phyloP scores from a whole-genome alignment of 202 grass and related monocot genomes.

The Panicum hallii region DNA sequence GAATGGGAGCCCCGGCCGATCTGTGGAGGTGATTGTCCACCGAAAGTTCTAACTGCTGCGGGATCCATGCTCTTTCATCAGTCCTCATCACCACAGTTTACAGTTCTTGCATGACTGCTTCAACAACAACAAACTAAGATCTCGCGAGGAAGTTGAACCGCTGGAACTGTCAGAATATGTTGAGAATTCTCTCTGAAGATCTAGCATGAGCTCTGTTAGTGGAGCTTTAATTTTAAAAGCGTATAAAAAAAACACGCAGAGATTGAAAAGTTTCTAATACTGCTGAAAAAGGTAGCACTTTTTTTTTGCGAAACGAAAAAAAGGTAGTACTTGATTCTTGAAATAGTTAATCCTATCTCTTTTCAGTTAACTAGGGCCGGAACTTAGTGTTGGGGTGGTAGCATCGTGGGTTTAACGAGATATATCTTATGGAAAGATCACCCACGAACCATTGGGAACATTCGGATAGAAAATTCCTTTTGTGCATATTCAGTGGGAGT shows the following conservation, averaged over 20 bases:
- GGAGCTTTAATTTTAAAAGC: neutral
- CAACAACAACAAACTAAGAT: neutral
- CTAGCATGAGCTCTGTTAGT: neutral
- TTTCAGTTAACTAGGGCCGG: neutral
- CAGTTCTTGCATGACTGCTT: neutral
- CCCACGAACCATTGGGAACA: neutral
- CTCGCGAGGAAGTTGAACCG: neutral
- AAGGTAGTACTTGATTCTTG: neutral
- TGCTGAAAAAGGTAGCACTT: neutral
- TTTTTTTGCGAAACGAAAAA: too few relatives aligned
- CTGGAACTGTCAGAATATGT: neutral
- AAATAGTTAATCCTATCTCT: neutral
- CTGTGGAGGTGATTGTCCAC: slow-evolving; percentile 6
- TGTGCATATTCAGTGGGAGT: neutral
- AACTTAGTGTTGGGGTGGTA: neutral
- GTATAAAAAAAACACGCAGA: too few relatives aligned
- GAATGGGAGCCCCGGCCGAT: neutral
- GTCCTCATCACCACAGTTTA: neutral
- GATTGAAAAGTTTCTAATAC: neutral
- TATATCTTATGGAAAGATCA: neutral
- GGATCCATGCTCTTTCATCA: neutral
- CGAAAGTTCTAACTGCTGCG: slow-evolving; percentile 20
- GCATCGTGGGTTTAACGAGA: neutral
- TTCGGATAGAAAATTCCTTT: neutral
- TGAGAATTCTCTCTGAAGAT: neutral